phyloP scores from a whole-genome alignment of 192 early-diverging fungal genomes.

The Coemansia sp. region DNA sequence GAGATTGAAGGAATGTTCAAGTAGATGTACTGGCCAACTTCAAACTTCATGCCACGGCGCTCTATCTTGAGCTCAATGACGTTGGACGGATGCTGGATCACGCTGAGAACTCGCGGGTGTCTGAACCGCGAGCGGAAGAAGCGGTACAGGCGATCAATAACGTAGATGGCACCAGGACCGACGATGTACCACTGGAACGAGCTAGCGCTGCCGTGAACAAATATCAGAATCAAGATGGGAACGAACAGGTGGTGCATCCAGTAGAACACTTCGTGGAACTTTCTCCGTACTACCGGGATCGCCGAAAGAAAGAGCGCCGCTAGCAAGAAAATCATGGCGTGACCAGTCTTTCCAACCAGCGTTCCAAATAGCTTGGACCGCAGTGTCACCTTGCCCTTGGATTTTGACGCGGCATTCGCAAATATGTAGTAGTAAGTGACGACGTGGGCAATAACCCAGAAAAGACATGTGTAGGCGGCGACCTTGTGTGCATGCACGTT shows the following conservation, averaged over 20 bases:
- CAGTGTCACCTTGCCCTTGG: conserved; percentile 43
- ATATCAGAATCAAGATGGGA: conserved; percentile 63
- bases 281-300: conserved; percentile 34
- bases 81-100: conserved; percentile 80
- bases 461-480: conserved; percentile 69
- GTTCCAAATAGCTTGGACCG: conserved; percentile 55
- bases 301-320: conserved; percentile 37
- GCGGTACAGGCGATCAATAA: conserved; percentile 65
- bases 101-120: conserved; percentile 71
- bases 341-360: conserved; percentile 70
- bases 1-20: conserved; percentile 72
- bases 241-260: conserved; percentile 86
- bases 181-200: conserved; percentile 78
- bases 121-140: conserved; percentile 62
- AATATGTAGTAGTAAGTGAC: conserved; percentile 76
- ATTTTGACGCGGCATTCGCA: conserved; percentile 24
- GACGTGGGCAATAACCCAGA: conserved; percentile 68
- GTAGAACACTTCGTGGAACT: conserved; percentile 72
- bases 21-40: conserved; percentile 80
- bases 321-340: conserved; percentile 49
- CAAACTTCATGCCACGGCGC: conserved; percentile 56
- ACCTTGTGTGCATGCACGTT: conserved; percentile 81
- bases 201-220: conserved; percentile 72
- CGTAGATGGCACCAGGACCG: conserved; percentile 62
- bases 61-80: conserved; percentile 81